Base-by-base conservation (phyloP, 176 grass and related monocot genomes). In the Carex pumila region DNA sequence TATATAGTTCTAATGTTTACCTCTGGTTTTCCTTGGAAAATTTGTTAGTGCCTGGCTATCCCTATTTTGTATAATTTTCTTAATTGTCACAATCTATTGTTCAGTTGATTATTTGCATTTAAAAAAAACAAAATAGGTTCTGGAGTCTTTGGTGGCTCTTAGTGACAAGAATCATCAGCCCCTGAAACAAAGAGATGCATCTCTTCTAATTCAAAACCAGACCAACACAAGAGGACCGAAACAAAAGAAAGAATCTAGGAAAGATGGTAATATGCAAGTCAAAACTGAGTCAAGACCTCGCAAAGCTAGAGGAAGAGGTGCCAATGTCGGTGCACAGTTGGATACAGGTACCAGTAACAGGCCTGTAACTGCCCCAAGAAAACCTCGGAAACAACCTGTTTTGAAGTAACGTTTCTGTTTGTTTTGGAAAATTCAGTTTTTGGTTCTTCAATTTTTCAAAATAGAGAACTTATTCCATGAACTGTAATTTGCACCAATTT, bases 281-380 rank as follows among this genome's bases (percentile, higher is more conserved):
- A 67, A 63, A 63, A 65, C 17, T 3, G 30, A 81, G 25, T 22
- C 12, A 25, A 81, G 49, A 83, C 12, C 81, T 49, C 43, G 47
- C 45, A 83, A 83, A 50, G 49, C 22, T 52, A 83, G 61, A 83
- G 81, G 45, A 66, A 83, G 41, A 83, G 39, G 41, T 55, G 45
- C 63, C 43, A 66, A 68, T 68, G 22, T 66, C 14, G 62, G 14
- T 78, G 22, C 25, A 34, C 58, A 67, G 17, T 47, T 68, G 62
- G 61, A 83, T 83, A 8, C 12, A 2, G 13, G 43, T 67, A 37
- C 81, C 14, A 69, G 81, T 83, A 83, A 83, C 11, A 81, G 39
- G 61, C 11, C 79, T 3, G 21, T 47, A 78, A 56, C 25, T 57
- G 21, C 6, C 13, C 73, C 25, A 52, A 83, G 81, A 83, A 66